Base-by-base conservation (phyloP, 345 rosid genomes). In the Eucalyptus camaldulensis region DNA sequence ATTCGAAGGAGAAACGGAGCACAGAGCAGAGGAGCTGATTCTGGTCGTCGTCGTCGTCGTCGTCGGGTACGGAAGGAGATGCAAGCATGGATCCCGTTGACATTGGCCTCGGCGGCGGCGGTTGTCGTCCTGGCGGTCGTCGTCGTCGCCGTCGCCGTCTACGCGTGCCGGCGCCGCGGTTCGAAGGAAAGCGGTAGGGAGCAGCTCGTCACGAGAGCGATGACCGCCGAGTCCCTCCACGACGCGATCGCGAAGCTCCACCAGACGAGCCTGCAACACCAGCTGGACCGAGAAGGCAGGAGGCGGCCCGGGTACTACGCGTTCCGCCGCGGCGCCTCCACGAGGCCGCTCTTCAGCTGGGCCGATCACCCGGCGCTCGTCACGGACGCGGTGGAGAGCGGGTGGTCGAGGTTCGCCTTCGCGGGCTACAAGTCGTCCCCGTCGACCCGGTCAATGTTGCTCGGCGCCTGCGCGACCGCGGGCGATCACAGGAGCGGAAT, bases 341-440 rank as follows among this genome's bases (percentile, higher is more conserved):
- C 91, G n/a, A 90, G 91, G 51, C 92, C 92, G 86, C 86, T 96
- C 85, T 97, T 97, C 91, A 91, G 33, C 87, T 97, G 99, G 99
- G 89, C 93, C 65, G 99, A 96, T 88, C 95, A 97, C 89, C 99
- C 98, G 6, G 90, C 94, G 24, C 94, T 96, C 31, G 90, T 96
- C 29, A 92, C 95, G 4, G 98, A 96, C 87, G 98, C 98, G 0
- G 95, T 94, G 9, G 98, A 97, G 87, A 95, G 94, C 87, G 99
- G 99, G 13, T 97, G 99, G 99, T 93, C 97, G 6, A 90, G 97
- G 90, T 97, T 97, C 76, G 98, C 96, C 17, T 97, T 97, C 89
- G 33, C 92, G 24, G 93, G 89, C 49, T 94, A 91, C 91, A 88
- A 89, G 90, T 80, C 94, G 16, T 91, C 92, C 27, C 91, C 94